Conservation (phyloP, 169 alveolate species). For the Cryptosporidium canis region DNA sequence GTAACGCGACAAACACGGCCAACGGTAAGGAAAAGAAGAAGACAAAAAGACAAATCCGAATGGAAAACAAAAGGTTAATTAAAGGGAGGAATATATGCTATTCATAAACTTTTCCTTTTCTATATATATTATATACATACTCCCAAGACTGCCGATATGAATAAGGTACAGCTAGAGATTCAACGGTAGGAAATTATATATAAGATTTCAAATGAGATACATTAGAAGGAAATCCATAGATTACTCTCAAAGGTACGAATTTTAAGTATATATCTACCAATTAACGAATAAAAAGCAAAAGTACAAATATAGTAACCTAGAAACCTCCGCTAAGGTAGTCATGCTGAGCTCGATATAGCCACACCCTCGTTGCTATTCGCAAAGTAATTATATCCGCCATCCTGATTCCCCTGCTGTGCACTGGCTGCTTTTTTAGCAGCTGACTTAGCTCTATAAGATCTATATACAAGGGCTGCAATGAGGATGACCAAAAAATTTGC, state of each 20-base stretch:
- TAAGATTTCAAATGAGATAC: not conserved
- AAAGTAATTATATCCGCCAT: not conserved
- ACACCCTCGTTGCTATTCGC: conserved; percentile 33
- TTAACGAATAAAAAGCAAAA: not conserved
- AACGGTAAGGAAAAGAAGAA: not conserved
- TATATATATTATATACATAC: too few relatives aligned
- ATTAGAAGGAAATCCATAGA: not conserved
- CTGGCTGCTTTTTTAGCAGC: conserved; percentile 64
- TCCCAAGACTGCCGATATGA: not conserved
- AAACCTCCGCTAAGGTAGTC: not conserved
- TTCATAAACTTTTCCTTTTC: not conserved
- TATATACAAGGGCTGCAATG: conserved; percentile 28
- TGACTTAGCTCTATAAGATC: conserved; percentile 41
- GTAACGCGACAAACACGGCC: not conserved
- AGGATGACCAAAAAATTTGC: conserved; percentile 18
- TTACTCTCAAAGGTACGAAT: not conserved
- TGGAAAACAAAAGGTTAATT: conserved; percentile 24
- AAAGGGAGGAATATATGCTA: conserved; percentile 40
- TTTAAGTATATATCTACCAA: not conserved
- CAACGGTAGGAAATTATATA: not conserved
- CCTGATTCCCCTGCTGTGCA: not conserved
- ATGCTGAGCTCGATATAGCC: conserved; percentile 43
- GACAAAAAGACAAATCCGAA: conserved; percentile 66
- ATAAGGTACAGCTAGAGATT: not conserved
- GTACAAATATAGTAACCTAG: not conserved